phyloP scores from a whole-genome alignment of 2,329 filamentous ascomycete species.

The Verticillium zaregamsianum region DNA sequence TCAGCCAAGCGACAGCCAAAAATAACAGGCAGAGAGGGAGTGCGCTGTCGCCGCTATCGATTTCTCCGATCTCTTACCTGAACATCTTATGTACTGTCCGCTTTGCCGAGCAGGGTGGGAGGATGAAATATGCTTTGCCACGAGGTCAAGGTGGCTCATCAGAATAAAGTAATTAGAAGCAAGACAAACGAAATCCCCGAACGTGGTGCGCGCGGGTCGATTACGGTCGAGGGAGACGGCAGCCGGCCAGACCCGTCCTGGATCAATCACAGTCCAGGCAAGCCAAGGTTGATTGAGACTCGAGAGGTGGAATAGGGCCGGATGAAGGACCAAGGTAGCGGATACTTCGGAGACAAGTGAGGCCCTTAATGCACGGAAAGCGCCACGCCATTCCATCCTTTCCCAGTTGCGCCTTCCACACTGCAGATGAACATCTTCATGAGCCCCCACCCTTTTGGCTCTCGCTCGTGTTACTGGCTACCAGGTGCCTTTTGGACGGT shows the following conservation, averaged over 20 bases:
- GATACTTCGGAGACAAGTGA: background rate
- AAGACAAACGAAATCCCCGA: background rate
- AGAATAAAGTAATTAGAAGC: background rate
- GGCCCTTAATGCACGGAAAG: background rate
- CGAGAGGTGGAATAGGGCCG: background rate
- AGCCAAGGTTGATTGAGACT: background rate
- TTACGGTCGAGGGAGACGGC: background rate
- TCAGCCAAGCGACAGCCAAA: background rate
- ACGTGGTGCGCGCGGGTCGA: background rate
- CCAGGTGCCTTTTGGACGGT: too few species aligned
- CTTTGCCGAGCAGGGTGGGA: background rate
- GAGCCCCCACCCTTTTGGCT: background rate
- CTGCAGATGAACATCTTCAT: background rate
- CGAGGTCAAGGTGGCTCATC: background rate
- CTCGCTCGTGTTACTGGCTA: background rate
- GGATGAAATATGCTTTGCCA: background rate
- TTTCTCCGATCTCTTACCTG: background rate
- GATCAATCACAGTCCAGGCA: background rate
- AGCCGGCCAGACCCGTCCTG: background rate
- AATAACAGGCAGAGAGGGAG: background rate
- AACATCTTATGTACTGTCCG: background rate
- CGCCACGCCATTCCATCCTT: background rate
- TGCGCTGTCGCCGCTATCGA: background rate
- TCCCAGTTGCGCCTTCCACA: background rate
- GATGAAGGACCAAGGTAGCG: background rate